phyloP scores from a whole-genome alignment of 345 rosid species.

The Draba incana region DNA sequence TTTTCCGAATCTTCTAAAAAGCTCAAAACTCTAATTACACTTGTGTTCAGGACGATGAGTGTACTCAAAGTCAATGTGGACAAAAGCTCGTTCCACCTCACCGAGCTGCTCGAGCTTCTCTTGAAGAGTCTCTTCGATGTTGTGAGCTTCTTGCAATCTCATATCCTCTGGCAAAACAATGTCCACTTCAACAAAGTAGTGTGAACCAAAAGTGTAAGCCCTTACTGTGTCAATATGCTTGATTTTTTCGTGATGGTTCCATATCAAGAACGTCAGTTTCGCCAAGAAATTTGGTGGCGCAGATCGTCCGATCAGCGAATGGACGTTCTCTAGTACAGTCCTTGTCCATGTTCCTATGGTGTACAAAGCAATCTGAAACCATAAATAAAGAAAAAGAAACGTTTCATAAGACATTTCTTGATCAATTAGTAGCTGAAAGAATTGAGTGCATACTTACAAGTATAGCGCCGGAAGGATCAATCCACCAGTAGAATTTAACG shows the following conservation, averaged over 20 bases:
- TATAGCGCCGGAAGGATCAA: conserved; percentile 65
- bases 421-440: too few relatives aligned
- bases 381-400: not conserved
- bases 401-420: not conserved
- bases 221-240: conserved; percentile 80
- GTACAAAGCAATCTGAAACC: conserved; percentile 71
- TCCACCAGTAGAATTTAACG: conserved; percentile 55
- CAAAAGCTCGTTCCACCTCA: conserved; percentile 85
- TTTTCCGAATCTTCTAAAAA: not conserved
- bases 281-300: conserved; percentile 87
- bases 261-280: conserved; percentile 70
- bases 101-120: conserved; percentile 84
- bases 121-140: conserved; percentile 80
- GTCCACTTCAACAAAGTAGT: conserved; percentile 88
- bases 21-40: conserved; percentile 32
- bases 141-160: conserved; percentile 69
- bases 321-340: conserved; percentile 76
- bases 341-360: conserved; percentile 78
- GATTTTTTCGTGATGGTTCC: conserved; percentile 84
- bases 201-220: conserved; percentile 79
- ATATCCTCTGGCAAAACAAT: conserved; percentile 75
- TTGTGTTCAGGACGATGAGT: conserved; percentile 85
- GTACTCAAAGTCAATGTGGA: conserved; percentile 85
- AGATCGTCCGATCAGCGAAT: conserved; percentile 71
- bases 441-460: conserved; percentile 42